phyloP scores from a whole-genome alignment of 1,139 yeast genomes.

The Hyphopichia fennica region DNA sequence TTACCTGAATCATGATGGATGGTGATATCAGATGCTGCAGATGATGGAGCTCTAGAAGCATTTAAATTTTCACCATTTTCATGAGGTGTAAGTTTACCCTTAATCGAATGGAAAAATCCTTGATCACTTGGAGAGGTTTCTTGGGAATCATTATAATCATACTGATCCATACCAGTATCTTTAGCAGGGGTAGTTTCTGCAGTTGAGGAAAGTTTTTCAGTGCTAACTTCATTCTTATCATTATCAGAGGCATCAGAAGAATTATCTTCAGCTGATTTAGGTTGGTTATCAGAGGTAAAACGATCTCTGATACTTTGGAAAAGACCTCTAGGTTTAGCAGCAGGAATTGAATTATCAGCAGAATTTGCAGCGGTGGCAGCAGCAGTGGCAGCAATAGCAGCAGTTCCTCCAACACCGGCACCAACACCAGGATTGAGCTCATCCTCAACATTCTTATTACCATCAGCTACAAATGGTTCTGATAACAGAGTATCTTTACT shows the following conservation, averaged over 20 bases:
- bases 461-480: conserved; percentile 14
- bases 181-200: conserved; percentile 35
- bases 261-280: conserved; percentile 5
- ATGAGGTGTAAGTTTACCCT: conserved; percentile 16
- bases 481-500: conserved; percentile 9
- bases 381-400: conserved; percentile 12
- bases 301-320: conserved; percentile 38
- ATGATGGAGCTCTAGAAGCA: conserved; percentile 12
- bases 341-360: not conserved
- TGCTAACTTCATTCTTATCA: conserved; percentile 18
- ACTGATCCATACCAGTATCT: conserved; percentile 17
- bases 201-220: conserved; percentile 21
- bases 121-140: conserved; percentile 4
- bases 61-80: conserved; percentile 9
- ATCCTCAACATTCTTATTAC: not conserved
- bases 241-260: conserved; percentile 13
- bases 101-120: conserved; percentile 19
- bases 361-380: conserved; percentile 6
- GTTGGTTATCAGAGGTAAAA: conserved; percentile 16
- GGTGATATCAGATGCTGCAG: conserved; percentile 22
- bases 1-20: conserved; percentile 11
- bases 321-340: conserved; percentile 27
- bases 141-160: conserved; percentile 6
- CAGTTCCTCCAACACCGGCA: conserved; percentile 10
- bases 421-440: conserved; percentile 3